Conservation (phyloP, 805 yeast genomes). For the Saccharomycopsis selenospora region DNA sequence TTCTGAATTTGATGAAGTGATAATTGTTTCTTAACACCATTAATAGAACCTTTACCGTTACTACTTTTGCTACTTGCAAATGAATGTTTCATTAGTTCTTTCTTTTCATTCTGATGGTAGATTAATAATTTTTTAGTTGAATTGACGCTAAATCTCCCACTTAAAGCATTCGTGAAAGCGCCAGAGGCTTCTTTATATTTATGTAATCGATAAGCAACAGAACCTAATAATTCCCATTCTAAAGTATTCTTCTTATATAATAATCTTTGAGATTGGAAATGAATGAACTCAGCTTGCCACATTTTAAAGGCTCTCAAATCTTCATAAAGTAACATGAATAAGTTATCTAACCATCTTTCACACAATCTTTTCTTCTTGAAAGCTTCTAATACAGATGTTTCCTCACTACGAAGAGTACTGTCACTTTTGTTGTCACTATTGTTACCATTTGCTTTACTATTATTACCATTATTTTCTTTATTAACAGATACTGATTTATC, state of each 20-base stretch:
- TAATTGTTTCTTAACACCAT: constrained; percentile 19
- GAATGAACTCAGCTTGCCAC: constrained; percentile 90
- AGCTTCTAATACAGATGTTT: constrained; percentile 29
- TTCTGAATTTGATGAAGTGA: constrained; percentile 28
- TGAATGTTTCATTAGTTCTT: constrained; percentile 26
- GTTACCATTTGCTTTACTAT: constrained; percentile 2
- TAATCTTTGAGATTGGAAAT: constrained; percentile 81
- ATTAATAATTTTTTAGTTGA: constrained; percentile 68
- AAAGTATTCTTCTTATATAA: constrained; percentile 68
- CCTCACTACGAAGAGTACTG: constrained; percentile 11
- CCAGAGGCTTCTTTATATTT: constrained; percentile 81
- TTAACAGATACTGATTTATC: constrained; percentile 23
- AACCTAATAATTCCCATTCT: constrained; percentile 92
- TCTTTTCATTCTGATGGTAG: constrained; percentile 49
- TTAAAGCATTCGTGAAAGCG: constrained; percentile 70
- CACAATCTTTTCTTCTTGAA: constrained; percentile 60
- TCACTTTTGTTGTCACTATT: constrained; percentile 6
- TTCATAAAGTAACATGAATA: constrained; percentile 61
- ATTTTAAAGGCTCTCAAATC: constrained; percentile 77
- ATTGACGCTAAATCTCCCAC: constrained; percentile 70
- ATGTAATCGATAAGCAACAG: constrained; percentile 76
- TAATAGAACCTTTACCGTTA: constrained; percentile 26
- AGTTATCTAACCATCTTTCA: constrained; percentile 67
- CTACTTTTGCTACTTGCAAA: constrained; percentile 13
- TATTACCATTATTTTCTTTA: constrained; percentile 19